Evolutionary conservation across 768 basidiomycete genomes (phyloP).

Genomic region (Phaffia australis): DNA sequence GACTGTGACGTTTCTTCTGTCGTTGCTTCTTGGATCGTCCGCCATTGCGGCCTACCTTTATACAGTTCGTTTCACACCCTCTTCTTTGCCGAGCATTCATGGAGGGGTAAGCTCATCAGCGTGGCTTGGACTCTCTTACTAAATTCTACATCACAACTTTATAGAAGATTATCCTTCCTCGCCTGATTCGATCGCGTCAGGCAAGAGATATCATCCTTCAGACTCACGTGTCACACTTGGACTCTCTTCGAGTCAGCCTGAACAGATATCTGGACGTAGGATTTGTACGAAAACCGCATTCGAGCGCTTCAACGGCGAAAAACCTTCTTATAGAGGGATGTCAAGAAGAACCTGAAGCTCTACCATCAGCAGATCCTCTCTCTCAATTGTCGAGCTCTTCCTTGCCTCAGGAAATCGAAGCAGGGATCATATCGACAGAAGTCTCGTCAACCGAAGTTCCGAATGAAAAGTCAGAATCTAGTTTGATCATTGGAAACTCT

Average conservation of each 20-base stretch:
- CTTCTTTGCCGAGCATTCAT: no score
- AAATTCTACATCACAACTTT: background rate
- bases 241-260: background rate
- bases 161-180: background rate
- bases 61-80: background rate
- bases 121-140: no score
- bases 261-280: background rate
- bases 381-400: no score
- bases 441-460: no score
- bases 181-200: background rate
- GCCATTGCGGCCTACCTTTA: constrained; percentile 7
- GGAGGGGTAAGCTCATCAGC: background rate
- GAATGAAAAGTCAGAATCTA: no score
- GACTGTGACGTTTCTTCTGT: constrained; percentile 1
- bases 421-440: no score
- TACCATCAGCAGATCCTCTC: no score
- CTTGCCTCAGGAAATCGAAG: no score
- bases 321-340: no score
- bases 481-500: background rate
- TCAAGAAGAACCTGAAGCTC: no score
- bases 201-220: background rate
- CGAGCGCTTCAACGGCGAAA: background rate
- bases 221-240: background rate
- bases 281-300: background rate
- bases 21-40: background rate